These are phyloP conservation scores for Edaphochlamys debaryana DNA, from an alignment of 139 green algal species.

Conservation along the genomic window DNA sequence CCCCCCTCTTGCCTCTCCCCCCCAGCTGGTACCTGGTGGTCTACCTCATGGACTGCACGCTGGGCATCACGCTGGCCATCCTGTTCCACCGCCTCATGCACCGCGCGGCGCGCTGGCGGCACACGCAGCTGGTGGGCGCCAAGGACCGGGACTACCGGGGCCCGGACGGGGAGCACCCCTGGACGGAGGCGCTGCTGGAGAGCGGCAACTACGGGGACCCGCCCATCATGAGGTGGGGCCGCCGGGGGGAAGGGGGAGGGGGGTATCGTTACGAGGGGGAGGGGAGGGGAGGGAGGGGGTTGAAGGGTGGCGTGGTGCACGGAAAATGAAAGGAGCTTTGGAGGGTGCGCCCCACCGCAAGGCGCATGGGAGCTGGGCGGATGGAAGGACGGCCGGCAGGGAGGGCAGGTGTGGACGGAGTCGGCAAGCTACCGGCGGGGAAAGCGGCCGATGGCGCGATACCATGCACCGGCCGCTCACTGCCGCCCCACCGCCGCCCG, in stretches of 20 bases:
- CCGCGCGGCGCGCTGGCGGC: neutral
- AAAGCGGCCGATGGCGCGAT: too few relatives aligned
- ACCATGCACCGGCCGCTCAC: too few relatives aligned
- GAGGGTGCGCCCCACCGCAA: too few relatives aligned
- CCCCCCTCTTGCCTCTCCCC: neutral
- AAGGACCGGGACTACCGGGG: constrained; percentile 4
- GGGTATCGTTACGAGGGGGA: too few relatives aligned
- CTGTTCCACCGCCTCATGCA: constrained; percentile 38
- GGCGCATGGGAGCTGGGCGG: too few relatives aligned
- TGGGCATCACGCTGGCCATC: constrained; percentile 52
- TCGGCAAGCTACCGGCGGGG: too few relatives aligned
- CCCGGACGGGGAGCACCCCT: constrained; percentile 5
- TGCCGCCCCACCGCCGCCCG: too few relatives aligned
- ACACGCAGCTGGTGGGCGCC: constrained; percentile 2
- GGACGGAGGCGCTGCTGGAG: constrained; percentile 42
- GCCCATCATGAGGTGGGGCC: neutral
- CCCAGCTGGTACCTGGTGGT: constrained; percentile 22
- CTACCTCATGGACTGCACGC: constrained; percentile 48
- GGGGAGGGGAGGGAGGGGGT: neutral
- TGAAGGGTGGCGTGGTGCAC: neutral
- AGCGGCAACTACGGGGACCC: constrained; percentile 43
- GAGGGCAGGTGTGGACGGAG: too few relatives aligned
- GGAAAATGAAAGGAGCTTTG: too few relatives aligned
- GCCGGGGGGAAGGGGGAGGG: neutral
- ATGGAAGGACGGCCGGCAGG: too few relatives aligned